Evolutionary conservation across 1,284 basidiomycete genomes (phyloP), one percentile per base, ranked within the genome.

Genomic region (Leucocoprinus gongylophorus): DNA sequence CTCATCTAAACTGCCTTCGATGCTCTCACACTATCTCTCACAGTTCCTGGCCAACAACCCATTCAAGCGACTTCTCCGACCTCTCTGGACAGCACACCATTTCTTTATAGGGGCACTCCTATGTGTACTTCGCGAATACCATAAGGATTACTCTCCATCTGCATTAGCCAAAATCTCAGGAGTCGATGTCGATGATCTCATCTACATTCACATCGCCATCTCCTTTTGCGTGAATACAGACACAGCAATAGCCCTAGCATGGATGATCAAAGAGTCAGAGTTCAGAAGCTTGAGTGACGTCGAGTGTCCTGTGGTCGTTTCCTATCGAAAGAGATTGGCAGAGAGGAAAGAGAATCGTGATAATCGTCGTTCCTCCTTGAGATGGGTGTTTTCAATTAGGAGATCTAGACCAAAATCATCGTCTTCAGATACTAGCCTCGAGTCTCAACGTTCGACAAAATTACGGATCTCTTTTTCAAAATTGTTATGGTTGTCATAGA

Each of bases 101-200:
- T 12, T 49, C 4, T 49, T 49, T n/a, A 50, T 50, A 12, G 48
- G 48, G 15, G 26, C 40, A 13, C 41, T 50, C 20, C n/a, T 43
- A 26, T 12, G 21, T 43, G 30, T 18, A 26, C 23, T 26, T 6
- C 3, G 6, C 3, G 6, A 6, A 26, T 6, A 26, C 6, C 23
- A 26, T 6, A 26, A 26, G 6, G 6, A 26, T 26, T 26, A 26
- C 33, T 0, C 40, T 43, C n/a, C 30, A n/a, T 23, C 23, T 18
- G 2, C 21, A 46, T 30, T 18, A 28, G 21, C 20, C 20, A 37
- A 46, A 35, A 35, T 26, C 9, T 37, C 32, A 6, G 45, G 21
- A 2, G 1, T 46, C 20, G 6, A 10, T 7, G 3, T 17, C 9
- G 33, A 37, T 5, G 45, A 46, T 15, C 18, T 46, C 9, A 33